These are phyloP conservation scores for Glycine soja DNA, from an alignment of 306 rosid species.

Conservation along the genomic window DNA sequence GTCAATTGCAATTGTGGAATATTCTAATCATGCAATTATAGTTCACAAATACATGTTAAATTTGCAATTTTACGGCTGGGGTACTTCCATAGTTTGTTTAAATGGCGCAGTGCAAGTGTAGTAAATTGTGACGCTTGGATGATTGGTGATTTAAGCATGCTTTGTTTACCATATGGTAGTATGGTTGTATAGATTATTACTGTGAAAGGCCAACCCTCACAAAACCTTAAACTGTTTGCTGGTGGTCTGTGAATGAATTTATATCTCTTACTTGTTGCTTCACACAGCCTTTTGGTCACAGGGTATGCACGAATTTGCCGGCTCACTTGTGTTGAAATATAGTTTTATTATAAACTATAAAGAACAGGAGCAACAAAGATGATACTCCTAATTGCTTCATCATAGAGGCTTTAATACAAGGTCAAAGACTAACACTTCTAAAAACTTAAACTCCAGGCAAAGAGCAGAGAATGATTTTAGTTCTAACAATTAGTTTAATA, in stretches of 20 bases:
- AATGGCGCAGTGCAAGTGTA: not conserved
- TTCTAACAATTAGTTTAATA: not conserved
- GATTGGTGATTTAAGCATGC: not conserved
- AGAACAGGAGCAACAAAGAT: not conserved
- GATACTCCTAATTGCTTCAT: not conserved
- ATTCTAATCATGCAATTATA: not conserved
- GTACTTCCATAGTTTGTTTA: not conserved
- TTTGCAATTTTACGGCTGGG: not conserved
- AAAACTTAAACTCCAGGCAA: not conserved
- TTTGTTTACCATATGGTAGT: slow-evolving; percentile 12
- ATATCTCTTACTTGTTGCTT: not conserved
- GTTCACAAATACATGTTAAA: not conserved
- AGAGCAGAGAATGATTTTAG: not conserved
- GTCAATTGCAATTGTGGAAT: slow-evolving; percentile 4
- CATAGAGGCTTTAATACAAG: not conserved
- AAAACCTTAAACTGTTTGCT: not conserved
- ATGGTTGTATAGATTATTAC: not conserved
- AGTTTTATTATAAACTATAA: not conserved
- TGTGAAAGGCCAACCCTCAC: not conserved
- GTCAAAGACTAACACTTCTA: not conserved
- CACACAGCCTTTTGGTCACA: not conserved
- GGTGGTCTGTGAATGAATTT: not conserved
- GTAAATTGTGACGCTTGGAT: not conserved
- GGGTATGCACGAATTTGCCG: not conserved
- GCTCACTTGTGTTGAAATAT: not conserved